Evolutionary conservation across 768 basidiomycete species (phyloP).

Genomic region (Pilatotrama ljubarskyi): DNA sequence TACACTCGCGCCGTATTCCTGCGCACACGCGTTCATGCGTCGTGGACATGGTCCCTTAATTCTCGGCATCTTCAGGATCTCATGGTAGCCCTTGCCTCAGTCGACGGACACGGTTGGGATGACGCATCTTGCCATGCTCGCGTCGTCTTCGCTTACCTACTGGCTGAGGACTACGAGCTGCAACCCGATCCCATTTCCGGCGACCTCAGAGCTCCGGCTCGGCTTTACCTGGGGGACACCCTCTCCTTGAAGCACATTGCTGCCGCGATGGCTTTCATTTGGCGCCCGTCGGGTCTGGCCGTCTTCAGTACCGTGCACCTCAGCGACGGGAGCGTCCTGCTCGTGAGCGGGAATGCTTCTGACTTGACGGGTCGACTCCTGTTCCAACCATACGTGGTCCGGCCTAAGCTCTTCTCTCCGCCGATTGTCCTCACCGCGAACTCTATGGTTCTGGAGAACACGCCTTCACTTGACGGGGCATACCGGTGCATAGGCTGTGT

Average conservation of each 20-base stretch:
- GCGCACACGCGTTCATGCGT: neutral
- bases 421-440: conserved; percentile 8
- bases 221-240: neutral
- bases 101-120: neutral
- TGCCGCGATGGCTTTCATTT: conserved; percentile 6
- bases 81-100: neutral
- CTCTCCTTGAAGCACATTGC: conserved; percentile 1
- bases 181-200: neutral
- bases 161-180: neutral
- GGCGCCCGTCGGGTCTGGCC: neutral
- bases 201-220: neutral
- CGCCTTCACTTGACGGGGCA: neutral
- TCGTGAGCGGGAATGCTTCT: conserved; percentile 7
- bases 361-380: neutral
- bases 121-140: conserved; percentile 1
- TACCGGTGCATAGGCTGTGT: conserved; percentile 7
- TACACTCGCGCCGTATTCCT: neutral
- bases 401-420: conserved; percentile 13
- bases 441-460: conserved; percentile 5
- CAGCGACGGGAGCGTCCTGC: conserved; percentile 4
- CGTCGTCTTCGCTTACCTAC: conserved; percentile 2
- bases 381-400: conserved; percentile 8
- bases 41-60: neutral
- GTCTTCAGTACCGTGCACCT: conserved; percentile 1
- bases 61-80: neutral